Conservation (phyloP, 495 filamentous ascomycete genomes). For the Neurospora hispaniola region DNA sequence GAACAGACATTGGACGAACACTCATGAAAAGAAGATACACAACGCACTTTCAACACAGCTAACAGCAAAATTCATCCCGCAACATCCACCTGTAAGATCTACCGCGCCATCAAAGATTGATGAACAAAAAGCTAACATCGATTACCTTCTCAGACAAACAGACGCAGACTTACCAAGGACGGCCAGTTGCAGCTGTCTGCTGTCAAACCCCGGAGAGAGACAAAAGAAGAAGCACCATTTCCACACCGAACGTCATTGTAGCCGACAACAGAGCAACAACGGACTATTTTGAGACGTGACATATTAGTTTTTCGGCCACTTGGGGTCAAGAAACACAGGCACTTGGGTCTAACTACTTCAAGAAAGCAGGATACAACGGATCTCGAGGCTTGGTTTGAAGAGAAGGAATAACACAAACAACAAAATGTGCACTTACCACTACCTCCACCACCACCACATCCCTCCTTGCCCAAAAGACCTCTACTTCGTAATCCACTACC, state of each 20-base stretch:
- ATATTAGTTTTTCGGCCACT: neutral
- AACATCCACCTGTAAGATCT: neutral
- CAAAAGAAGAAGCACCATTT: neutral
- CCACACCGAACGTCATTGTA: neutral
- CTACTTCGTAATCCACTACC: slow-evolving; percentile 31
- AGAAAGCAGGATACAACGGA: neutral
- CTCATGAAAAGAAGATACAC: neutral
- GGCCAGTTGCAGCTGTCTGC: neutral
- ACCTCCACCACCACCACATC: slow-evolving; percentile 25
- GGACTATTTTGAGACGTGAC: neutral
- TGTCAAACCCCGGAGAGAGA: neutral
- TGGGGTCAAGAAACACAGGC: neutral
- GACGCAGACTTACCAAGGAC: neutral
- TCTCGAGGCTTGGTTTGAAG: neutral
- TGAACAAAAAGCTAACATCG: neutral
- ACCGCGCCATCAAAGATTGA: neutral
- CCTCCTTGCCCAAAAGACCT: slow-evolving; percentile 26
- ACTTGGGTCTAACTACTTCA: neutral
- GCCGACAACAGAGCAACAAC: neutral
- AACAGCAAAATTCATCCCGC: neutral
- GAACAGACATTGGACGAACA: neutral
- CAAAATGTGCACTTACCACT: slow-evolving; percentile 13
- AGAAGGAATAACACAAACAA: neutral
- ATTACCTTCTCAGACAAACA: neutral
- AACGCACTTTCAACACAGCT: neutral